These are phyloP conservation scores for Knoxdaviesia capensis DNA, from an alignment of 2,329 filamentous ascomycete species.

Conservation along the genomic window DNA sequence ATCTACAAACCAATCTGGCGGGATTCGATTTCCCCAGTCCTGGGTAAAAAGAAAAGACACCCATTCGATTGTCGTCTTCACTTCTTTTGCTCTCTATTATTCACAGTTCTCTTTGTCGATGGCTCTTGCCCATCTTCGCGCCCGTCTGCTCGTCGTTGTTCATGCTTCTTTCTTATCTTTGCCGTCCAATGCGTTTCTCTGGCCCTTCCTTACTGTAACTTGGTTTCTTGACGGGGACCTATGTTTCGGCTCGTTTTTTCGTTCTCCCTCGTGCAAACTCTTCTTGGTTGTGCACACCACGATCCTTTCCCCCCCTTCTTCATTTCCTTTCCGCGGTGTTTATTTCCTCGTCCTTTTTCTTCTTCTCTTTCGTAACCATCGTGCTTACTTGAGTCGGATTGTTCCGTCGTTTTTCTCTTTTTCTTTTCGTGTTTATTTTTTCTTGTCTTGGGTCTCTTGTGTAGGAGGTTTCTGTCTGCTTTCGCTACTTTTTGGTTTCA, in stretches of 20 bases:
- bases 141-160: no score
- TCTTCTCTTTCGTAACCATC: background rate
- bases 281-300: background rate
- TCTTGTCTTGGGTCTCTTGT: background rate
- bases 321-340: background rate
- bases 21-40: no score
- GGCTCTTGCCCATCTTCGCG: no score
- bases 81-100: no score
- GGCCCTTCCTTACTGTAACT: no score
- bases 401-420: conserved; percentile 1
- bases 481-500: conserved; percentile 4
- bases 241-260: background rate
- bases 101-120: no score
- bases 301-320: background rate
- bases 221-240: background rate
- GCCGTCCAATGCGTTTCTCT: no score
- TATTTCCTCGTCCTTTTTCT: background rate
- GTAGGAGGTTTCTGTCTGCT: conserved; percentile 4
- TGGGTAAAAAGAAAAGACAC: no score
- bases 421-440: background rate
- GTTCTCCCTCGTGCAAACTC: background rate
- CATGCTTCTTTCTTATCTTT: no score
- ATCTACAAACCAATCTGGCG: no score
- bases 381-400: background rate
- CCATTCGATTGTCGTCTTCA: no score